Evolutionary conservation across 805 yeast genomes (phyloP).

Genomic region (Pichia exigua): DNA sequence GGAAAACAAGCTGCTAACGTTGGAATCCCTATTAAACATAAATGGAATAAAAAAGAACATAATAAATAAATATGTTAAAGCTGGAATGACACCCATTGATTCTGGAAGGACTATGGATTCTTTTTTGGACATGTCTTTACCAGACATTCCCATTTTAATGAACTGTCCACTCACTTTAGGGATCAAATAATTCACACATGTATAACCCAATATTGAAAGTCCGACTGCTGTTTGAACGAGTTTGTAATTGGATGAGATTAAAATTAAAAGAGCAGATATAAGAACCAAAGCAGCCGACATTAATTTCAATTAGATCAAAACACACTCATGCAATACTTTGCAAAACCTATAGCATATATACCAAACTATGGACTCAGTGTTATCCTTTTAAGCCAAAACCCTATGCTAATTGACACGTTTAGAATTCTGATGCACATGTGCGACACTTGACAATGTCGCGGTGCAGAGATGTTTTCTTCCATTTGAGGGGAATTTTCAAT

Average conservation of each 20-base stretch:
- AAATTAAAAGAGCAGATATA: background rate
- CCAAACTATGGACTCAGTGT: too few relatives aligned
- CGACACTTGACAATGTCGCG: background rate
- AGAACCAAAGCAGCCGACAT: background rate
- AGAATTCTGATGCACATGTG: background rate
- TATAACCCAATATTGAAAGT: slow-evolving; percentile 60
- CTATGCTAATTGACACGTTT: background rate
- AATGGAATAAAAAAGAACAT: slow-evolving; percentile 87
- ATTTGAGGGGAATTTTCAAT: background rate
- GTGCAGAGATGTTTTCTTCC: background rate
- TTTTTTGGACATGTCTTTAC: slow-evolving; percentile 75
- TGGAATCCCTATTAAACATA: slow-evolving; percentile 55
- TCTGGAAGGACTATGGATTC: slow-evolving; percentile 77
- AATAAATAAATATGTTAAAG: slow-evolving; percentile 68
- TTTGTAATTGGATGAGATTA: slow-evolving; percentile 1
- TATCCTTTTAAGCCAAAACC: too few relatives aligned
- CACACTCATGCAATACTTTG: background rate
- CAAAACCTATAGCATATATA: background rate
- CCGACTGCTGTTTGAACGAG: slow-evolving; percentile 59
- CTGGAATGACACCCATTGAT: slow-evolving; percentile 85
- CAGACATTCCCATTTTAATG: slow-evolving; percentile 71
- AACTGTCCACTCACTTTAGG: slow-evolving; percentile 65
- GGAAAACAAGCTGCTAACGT: slow-evolving; percentile 47
- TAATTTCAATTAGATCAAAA: background rate
- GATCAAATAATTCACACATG: slow-evolving; percentile 49